Evolutionary conservation across 768 basidiomycete species (phyloP), one percentile per base, ranked within the genome.

Genomic region (Boletus coccyginus): DNA sequence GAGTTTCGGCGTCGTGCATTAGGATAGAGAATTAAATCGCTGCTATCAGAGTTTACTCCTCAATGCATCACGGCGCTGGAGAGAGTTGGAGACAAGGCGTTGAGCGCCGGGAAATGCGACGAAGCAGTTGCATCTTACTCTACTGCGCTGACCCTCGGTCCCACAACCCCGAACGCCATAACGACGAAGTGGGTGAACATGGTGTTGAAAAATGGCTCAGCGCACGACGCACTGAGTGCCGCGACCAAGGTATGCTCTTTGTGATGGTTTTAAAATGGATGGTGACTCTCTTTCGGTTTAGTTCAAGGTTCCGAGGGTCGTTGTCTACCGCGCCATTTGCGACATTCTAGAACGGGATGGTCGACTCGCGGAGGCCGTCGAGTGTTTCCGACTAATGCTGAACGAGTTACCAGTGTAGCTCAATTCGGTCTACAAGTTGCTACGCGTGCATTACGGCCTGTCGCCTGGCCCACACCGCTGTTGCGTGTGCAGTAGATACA

Each of bases 271-370:
- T 19, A 13, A 31, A 5, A 27, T 1, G 2, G 16, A n/a, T 11
- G 2, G 8, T 12, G 17, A 42, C 13, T 0, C 1, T 19, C 8
- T 11, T 17, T 17, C 9, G n/a, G 12, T 6, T 32, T 24, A 59
- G 58, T 58, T 59, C 50, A 39, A 48, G 10, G n/a, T 53, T 31
- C 44, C 59, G 1, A 33, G 7, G 11, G 46, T 46, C 19, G 7
- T 14, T 1, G 10, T 55, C 1, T 54, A 52, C 17, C 32, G 11
- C 1, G 31, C 3, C 9, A 40, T 59, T 16, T 59, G 57, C 1
- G 57, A 59, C 7, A 19, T 44, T 3, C 50, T 52, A 0, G 41
- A 54, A 16, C 12, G 12, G n/a, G 27, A 8, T 1, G 49, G 50
- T 44, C 46, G 52, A 4, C 0, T 55, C 8, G 3, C 11, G 2